phyloP scores from a whole-genome alignment of 2,329 filamentous ascomycete genomes.

The Fusarium nygamai region DNA sequence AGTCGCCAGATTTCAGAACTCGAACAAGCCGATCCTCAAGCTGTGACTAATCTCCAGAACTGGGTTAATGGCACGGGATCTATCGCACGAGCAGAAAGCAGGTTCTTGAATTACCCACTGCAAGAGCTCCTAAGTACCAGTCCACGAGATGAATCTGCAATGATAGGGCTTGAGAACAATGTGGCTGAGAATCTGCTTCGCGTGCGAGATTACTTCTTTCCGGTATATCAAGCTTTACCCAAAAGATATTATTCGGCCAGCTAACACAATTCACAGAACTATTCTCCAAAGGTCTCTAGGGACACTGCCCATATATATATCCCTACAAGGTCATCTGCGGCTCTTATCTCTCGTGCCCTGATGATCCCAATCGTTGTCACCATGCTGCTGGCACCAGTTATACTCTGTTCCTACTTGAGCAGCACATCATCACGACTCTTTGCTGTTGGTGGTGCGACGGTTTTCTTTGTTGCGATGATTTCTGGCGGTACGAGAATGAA shows the following conservation, averaged over 20 bases:
- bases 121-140: not conserved
- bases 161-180: not conserved
- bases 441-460: not conserved
- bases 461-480: not conserved
- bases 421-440: not conserved
- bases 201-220: not conserved
- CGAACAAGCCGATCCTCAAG: not conserved
- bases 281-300: rapidly evolving
- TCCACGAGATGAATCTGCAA: not conserved
- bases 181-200: not conserved
- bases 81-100: not conserved
- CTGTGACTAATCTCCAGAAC: rapidly evolving
- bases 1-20: not conserved
- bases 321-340: not conserved
- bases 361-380: not conserved
- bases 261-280: not conserved
- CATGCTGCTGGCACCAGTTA: not conserved
- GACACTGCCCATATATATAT: not conserved
- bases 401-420: not conserved
- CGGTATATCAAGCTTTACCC: too few relatives aligned
- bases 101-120: not conserved
- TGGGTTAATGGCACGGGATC: not conserved
- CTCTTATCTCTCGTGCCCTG: not conserved
- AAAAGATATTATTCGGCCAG: too few relatives aligned
- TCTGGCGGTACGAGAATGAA: not conserved